Conservation (phyloP, 2,329 filamentous ascomycete genomes). For the Calycina marina region DNA sequence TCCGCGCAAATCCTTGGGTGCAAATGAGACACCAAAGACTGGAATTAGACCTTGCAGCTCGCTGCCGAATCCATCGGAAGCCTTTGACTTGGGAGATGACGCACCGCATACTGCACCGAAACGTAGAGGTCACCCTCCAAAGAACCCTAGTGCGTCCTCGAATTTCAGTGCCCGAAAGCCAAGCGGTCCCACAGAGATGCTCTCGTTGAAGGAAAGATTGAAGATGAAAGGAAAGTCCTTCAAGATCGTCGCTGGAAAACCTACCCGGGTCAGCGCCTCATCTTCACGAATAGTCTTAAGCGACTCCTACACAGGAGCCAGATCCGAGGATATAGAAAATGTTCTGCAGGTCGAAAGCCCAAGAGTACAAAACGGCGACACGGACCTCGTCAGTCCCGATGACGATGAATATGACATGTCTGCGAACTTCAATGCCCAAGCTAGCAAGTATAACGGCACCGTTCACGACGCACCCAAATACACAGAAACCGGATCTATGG, state of each 20-base stretch:
- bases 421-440: neutral
- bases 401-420: neutral
- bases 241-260: slow-evolving; percentile 16
- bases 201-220: slow-evolving; percentile 19
- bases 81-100: neutral
- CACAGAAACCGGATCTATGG: neutral
- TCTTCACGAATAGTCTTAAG: neutral
- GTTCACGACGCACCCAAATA: neutral
- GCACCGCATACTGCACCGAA: neutral
- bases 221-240: slow-evolving; percentile 18
- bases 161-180: slow-evolving; percentile 1
- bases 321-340: slow-evolving; percentile 2
- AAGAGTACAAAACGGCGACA: neutral
- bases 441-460: neutral
- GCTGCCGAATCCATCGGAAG: slow-evolving; percentile 1
- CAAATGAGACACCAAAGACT: slow-evolving; percentile 1
- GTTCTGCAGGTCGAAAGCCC: slow-evolving; percentile 1
- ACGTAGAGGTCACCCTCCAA: slow-evolving; percentile 12
- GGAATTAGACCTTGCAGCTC: slow-evolving; percentile 1
- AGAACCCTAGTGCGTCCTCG: slow-evolving; percentile 8
- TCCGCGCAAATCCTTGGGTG: neutral
- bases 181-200: slow-evolving; percentile 6
- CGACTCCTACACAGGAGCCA: neutral
- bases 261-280: neutral
- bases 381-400: neutral